A percentile compares a stretch with the other conserved stretches of the same genome.
Evolutionary conservation across 2,329 filamentous ascomycete genomes (phyloP).

Genomic region (Amesomyces nigricolor): DNA sequence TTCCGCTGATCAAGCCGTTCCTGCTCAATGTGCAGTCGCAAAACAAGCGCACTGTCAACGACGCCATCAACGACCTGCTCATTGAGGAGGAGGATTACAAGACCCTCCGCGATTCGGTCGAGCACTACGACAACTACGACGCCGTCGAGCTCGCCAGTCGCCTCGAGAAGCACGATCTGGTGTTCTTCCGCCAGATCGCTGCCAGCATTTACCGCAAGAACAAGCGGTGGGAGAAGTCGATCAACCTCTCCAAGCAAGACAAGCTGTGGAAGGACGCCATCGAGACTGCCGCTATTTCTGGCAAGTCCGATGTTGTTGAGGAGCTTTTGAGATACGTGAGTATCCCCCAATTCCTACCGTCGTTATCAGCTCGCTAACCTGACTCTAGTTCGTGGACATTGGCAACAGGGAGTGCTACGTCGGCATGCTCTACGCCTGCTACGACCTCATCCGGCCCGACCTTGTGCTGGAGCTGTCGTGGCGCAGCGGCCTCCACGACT

Average conservation of each 20-base stretch:
- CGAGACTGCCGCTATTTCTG: slow-evolving; percentile 89
- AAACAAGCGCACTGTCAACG: slow-evolving; percentile 98
- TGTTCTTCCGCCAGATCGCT: slow-evolving; percentile 98
- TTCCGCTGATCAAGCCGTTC: slow-evolving; percentile 98
- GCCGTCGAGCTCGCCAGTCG: slow-evolving; percentile 85
- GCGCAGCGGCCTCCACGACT: slow-evolving; percentile 90
- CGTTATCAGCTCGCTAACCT: slow-evolving; percentile 30
- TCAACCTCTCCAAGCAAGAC: slow-evolving; percentile 95
- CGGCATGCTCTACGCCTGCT: slow-evolving; percentile 98
- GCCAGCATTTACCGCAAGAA: slow-evolving; percentile 99
- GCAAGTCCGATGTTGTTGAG: slow-evolving; percentile 87
- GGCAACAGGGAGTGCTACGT: slow-evolving; percentile 98
- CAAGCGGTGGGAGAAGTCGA: slow-evolving; percentile 99
- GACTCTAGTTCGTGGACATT: slow-evolving; percentile 86
- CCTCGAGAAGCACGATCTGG: slow-evolving; percentile 93
- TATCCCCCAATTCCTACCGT: slow-evolving; percentile 31
- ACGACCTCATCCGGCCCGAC: slow-evolving; percentile 91
- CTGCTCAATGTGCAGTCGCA: slow-evolving; percentile 90
- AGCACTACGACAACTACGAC: slow-evolving; percentile 99
- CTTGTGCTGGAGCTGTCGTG: slow-evolving; percentile 93
- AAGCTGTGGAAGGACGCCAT: slow-evolving; percentile 99
- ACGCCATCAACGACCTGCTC: slow-evolving; percentile 93
- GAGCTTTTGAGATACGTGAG: slow-evolving; percentile 95
- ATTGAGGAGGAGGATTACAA: slow-evolving; percentile 99
- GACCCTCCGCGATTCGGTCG: slow-evolving; percentile 92